Evolutionary conservation across 2,329 filamentous ascomycete species (phyloP).

Genomic region (Dactylellina sp.): DNA sequence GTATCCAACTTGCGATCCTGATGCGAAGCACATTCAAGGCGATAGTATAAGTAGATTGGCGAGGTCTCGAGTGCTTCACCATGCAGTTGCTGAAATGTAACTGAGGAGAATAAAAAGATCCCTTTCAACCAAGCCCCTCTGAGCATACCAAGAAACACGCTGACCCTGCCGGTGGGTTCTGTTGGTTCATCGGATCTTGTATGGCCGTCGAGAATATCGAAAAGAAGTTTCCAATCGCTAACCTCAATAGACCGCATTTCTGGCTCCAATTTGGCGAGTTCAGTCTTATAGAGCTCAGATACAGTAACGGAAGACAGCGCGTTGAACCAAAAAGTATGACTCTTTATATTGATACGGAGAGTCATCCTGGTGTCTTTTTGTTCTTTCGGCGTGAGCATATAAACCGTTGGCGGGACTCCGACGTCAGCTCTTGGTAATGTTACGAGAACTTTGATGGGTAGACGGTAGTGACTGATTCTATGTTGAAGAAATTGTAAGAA

Average conservation of each 20-base stretch:
- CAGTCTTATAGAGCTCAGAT: conserved; percentile 9
- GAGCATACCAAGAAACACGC: neutral
- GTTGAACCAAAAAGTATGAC: conserved; percentile 27
- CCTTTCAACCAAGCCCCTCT: conserved; percentile 6
- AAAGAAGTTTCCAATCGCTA: conserved; percentile 24
- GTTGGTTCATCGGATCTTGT: conserved; percentile 16
- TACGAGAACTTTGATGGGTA: conserved; percentile 10
- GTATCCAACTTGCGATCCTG: neutral
- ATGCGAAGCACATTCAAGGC: neutral
- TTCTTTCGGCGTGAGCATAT: neutral
- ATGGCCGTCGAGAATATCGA: conserved; percentile 27
- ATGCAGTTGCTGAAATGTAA: conserved; percentile 22
- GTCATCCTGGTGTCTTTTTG: neutral
- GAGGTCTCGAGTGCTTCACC: conserved; percentile 30
- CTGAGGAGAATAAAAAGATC: conserved; percentile 4
- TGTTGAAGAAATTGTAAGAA: conserved; percentile 24
- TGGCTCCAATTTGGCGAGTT: conserved; percentile 1
- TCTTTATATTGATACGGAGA: conserved; percentile 18
- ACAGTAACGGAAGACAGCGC: conserved; percentile 7
- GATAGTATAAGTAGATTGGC: conserved; percentile 33
- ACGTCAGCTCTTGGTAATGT: conserved; percentile 13
- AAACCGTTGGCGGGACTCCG: conserved; percentile 3
- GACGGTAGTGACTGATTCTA: conserved; percentile 5
- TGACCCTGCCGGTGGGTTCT: neutral
- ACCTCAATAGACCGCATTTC: conserved; percentile 28